Evolutionary conservation across 345 rosid species (phyloP).

Genomic region (Noccaea caerulescens): DNA sequence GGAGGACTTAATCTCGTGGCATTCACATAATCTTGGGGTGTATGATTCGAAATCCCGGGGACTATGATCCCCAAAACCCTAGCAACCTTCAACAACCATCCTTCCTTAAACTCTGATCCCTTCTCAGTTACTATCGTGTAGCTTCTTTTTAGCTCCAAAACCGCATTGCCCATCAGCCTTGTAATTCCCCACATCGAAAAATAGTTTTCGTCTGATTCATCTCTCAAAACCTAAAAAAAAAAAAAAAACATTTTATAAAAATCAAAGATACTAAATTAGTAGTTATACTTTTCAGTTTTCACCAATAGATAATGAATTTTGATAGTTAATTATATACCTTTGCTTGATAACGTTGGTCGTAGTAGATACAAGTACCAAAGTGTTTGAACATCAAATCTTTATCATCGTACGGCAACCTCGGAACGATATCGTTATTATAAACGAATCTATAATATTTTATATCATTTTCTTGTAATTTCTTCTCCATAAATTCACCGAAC

Average conservation of each 20-base stretch:
- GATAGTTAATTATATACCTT: constrained; percentile 42
- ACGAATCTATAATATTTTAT: constrained; percentile 63
- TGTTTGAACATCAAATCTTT: constrained; percentile 73
- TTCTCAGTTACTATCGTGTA: constrained; percentile 48
- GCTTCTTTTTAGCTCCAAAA: constrained; percentile 62
- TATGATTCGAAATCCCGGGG: constrained; percentile 52
- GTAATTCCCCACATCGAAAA: constrained; percentile 43
- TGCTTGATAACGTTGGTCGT: constrained; percentile 50
- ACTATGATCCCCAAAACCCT: constrained; percentile 47
- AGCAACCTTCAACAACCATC: constrained; percentile 43
- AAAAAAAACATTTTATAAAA: not conserved
- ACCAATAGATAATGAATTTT: constrained; percentile 1
- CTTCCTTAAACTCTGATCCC: constrained; percentile 51
- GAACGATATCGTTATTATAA: constrained; percentile 68
- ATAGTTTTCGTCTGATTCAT: constrained; percentile 59
- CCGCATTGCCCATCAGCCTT: constrained; percentile 45
- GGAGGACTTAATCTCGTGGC: constrained; percentile 40
- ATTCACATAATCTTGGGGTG: constrained; percentile 57
- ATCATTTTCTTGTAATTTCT: constrained; percentile 44
- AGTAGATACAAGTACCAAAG: constrained; percentile 67
- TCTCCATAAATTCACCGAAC: constrained; percentile 64
- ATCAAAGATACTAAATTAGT: not conserved
- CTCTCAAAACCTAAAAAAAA: constrained; percentile 49
- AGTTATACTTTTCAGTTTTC: not conserved
- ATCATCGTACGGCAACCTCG: constrained; percentile 74